phyloP scores from a whole-genome alignment of 2,329 filamentous ascomycete species.

The Aspergillus luchuensis region DNA sequence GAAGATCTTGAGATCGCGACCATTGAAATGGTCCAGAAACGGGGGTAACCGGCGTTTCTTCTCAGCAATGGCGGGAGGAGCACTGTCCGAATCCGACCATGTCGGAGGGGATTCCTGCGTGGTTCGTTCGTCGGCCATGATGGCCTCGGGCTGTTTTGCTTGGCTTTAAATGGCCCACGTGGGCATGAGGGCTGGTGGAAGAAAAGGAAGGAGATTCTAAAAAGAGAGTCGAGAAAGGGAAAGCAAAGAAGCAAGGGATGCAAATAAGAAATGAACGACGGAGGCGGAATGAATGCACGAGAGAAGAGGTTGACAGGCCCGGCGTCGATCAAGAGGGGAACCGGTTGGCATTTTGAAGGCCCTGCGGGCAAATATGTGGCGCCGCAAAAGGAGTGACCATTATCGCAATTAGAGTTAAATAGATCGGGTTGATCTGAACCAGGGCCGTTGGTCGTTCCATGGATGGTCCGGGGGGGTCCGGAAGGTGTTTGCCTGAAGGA shows the following conservation, averaged over 20 bases:
- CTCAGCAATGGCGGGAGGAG: background rate
- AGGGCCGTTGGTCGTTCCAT: background rate
- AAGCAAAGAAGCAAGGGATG: background rate
- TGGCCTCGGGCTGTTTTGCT: background rate
- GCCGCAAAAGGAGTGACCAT: background rate
- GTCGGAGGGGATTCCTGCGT: background rate
- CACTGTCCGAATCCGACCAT: background rate
- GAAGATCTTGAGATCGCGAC: conserved; percentile 50
- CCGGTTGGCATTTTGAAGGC: background rate
- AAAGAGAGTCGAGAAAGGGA: background rate
- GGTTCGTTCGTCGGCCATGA: background rate
- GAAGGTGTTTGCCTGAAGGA: background rate
- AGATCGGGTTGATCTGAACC: background rate
- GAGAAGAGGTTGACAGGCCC: background rate
- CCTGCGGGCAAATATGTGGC: background rate
- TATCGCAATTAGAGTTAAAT: background rate
- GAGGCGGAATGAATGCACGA: background rate
- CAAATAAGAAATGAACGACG: background rate
- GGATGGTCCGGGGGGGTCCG: background rate
- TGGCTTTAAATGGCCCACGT: background rate
- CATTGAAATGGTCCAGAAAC: conserved; percentile 50
- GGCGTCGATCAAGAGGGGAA: background rate
- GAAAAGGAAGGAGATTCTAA: background rate
- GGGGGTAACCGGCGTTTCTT: conserved; percentile 20
- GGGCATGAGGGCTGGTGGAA: background rate